Base-by-base conservation (phyloP, 345 rosid species). In the Ceriops decandra region DNA sequence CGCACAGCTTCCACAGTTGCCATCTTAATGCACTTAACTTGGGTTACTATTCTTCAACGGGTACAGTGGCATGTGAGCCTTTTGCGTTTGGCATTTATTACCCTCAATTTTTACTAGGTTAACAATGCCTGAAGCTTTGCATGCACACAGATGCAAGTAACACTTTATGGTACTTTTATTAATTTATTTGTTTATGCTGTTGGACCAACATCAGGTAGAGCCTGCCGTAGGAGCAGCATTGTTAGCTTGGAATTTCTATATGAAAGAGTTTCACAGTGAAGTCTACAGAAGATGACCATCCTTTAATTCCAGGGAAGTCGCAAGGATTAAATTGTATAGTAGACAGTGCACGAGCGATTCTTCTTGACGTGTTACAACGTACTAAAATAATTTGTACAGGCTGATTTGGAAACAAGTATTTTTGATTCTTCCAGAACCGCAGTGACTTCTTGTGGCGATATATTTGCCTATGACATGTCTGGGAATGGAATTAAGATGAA, bases 191-290 rank as follows among this genome's bases (percentile, higher is more conserved):
- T 58, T 42, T 53, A 8, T 56, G 59, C 59, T 38, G 21, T 61
- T 22, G n/a, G 38, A 16, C 17, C n/a, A 54, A 69, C 17, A 20
- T 74, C 85, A 87, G 93, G 85, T 86, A 63, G 93, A 88, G 74
- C 93, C 93, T 42, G 90, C 90, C 0, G 83, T 86, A 24, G 93
- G 93, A 22, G 90, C 93, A 58, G 93, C 93, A 26, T 79, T 88
- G 68, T 72, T 86, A 65, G 93, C 86, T 27, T 76, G 85, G 85
- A 88, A 81, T 69, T 81, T 83, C 70, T 75, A 78, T 6, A 30
- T 74, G 74, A 79, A 72, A 56, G 77, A 69, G 47, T 61, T 57
- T 68, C 62, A 31, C 24, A 64, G 11, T 31, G 62, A 59, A 60
- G 54, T 51, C 46, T 51, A 4, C 52, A 52, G 53, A 35, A 53